Conservation (phyloP, 2,329 filamentous ascomycete genomes). For the Elsinoe perseae region DNA sequence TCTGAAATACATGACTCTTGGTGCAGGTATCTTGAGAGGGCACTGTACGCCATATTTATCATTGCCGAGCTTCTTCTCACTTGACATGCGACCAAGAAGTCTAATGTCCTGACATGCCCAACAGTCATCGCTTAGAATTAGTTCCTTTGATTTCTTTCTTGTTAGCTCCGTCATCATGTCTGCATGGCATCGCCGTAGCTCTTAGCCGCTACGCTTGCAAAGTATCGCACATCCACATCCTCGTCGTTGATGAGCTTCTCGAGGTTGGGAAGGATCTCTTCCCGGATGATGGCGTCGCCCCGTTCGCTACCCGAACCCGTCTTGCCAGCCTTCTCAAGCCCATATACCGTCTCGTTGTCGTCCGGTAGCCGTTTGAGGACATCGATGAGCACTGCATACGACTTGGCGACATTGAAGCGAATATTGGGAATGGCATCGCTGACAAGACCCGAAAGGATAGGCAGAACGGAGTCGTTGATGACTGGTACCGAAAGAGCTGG, state of each 20-base stretch:
- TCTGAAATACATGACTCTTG: conserved; percentile 1
- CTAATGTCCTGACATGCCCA: conserved; percentile 15
- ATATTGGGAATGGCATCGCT: conserved; percentile 97
- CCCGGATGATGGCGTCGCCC: conserved; percentile 29
- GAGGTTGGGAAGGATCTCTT: conserved; percentile 74
- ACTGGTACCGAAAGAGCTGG: conserved; percentile 89
- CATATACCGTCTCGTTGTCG: conserved; percentile 68
- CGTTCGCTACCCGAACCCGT: conserved; percentile 37
- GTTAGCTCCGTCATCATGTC: conserved; percentile 21
- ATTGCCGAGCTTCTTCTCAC: conserved; percentile 9
- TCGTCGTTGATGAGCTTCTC: conserved; percentile 95
- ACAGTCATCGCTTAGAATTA: conserved; percentile 12
- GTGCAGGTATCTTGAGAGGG: conserved; percentile 15
- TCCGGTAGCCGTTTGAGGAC: conserved; percentile 88
- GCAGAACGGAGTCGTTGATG: conserved; percentile 85
- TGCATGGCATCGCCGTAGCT: conserved; percentile 35
- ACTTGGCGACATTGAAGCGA: conserved; percentile 98
- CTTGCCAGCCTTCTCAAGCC: conserved; percentile 69
- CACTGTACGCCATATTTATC: conserved; percentile 16
- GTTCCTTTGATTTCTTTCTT: neutral
- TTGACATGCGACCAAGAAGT: conserved; percentile 8
- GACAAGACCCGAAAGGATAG: conserved; percentile 91
- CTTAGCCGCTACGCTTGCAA: conserved; percentile 79
- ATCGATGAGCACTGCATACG: conserved; percentile 80
- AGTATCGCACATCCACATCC: conserved; percentile 96